Evolutionary conservation across 2,329 filamentous ascomycete species (phyloP).

Genomic region (Seiridium unicorne): DNA sequence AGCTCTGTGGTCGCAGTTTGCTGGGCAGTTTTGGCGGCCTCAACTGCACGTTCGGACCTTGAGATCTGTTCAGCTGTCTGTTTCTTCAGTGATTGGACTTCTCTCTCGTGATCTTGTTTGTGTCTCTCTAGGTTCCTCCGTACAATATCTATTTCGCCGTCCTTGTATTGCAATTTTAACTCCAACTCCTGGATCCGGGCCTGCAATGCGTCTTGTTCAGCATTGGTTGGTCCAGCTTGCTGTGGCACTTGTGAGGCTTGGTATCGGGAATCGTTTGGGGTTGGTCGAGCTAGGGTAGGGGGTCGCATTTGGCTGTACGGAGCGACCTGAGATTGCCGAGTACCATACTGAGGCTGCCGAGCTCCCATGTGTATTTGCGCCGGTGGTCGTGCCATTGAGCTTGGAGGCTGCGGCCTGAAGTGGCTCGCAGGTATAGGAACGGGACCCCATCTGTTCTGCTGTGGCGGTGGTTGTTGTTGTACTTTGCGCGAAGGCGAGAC

Average conservation of each 20-base stretch:
- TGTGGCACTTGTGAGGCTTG: constrained; percentile 29
- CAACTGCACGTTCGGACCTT: constrained; percentile 62
- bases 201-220: constrained; percentile 46
- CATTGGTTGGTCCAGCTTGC: constrained; percentile 20
- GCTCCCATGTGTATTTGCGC: constrained; percentile 8
- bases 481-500: not conserved
- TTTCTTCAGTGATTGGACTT: constrained; percentile 61
- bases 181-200: constrained; percentile 52
- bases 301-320: constrained; percentile 41
- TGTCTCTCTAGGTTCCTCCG: constrained; percentile 66
- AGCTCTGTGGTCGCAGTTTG: constrained; percentile 67
- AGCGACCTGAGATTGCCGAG: constrained; percentile 22
- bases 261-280: constrained; percentile 30
- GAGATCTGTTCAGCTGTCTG: constrained; percentile 62
- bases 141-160: constrained; percentile 74
- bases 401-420: constrained; percentile 18
- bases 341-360: constrained; percentile 15
- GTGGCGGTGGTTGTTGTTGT: constrained; percentile 2
- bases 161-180: constrained; percentile 58
- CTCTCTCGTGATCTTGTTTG: constrained; percentile 60
- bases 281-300: constrained; percentile 25
- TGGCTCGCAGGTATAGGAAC: constrained; percentile 19
- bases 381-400: constrained; percentile 11
- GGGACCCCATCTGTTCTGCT: constrained; percentile 16
- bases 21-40: constrained; percentile 63